phyloP scores from a whole-genome alignment of 139 green algal species.

The Coccomyxa sp. region DNA sequence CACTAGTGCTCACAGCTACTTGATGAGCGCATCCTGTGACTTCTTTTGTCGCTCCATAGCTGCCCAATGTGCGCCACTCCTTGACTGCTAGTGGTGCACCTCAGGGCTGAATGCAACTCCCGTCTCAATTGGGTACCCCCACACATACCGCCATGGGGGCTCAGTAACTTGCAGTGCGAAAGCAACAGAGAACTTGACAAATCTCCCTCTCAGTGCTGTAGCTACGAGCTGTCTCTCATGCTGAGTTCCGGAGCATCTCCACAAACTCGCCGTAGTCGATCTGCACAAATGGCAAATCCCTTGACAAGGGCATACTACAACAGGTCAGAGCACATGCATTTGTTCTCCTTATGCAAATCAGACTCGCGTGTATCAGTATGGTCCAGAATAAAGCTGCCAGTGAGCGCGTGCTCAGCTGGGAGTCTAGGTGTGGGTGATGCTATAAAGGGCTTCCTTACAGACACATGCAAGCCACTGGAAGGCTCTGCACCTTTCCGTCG shows the following conservation, averaged over 20 bases:
- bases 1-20: too few species aligned
- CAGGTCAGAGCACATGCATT: background rate
- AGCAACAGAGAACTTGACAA: too few species aligned
- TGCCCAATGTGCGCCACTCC: too few species aligned
- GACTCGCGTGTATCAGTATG: background rate
- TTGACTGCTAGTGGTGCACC: too few species aligned
- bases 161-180: too few species aligned
- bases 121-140: too few species aligned
- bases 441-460: background rate
- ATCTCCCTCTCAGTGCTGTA: too few species aligned
- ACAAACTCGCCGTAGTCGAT: background rate
- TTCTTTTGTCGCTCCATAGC: too few species aligned
- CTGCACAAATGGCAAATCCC: background rate
- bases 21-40: too few species aligned
- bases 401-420: background rate
- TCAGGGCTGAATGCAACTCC: too few species aligned
- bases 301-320: background rate
- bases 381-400: background rate
- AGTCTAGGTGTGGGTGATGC: background rate
- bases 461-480: background rate
- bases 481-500: background rate
- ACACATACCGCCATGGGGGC: too few species aligned
- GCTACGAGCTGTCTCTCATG: too few species aligned
- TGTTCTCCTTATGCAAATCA: background rate
- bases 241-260: background rate